phyloP scores from a whole-genome alignment of 2,329 filamentous ascomycete species.

The Fusarium brachygibbosum region DNA sequence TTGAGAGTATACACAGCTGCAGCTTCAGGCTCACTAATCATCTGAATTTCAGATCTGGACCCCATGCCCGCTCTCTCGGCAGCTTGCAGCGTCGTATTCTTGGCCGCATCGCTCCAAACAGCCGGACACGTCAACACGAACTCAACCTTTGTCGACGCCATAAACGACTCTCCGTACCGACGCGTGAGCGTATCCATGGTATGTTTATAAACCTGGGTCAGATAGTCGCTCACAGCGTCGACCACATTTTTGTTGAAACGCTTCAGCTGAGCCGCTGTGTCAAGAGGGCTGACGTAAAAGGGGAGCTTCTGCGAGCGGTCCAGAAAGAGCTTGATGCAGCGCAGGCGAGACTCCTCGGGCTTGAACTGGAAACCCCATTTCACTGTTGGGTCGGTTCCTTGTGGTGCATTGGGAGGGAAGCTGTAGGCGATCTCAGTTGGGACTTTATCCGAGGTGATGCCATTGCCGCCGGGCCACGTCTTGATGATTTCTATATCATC shows the following conservation, averaged over 20 bases:
- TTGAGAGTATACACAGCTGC: conserved; percentile 85
- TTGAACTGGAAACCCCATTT: conserved; percentile 90
- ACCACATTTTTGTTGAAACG: conserved; percentile 81
- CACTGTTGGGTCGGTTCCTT: conserved; percentile 62
- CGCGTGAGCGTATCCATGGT: conserved; percentile 82
- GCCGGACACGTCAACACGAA: conserved; percentile 87
- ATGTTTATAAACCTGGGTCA: conserved; percentile 81
- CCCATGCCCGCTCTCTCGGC: conserved; percentile 86
- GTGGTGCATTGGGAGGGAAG: conserved; percentile 48
- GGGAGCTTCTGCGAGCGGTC: conserved; percentile 85
- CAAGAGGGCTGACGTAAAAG: conserved; percentile 82
- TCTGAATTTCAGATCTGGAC: conserved; percentile 75
- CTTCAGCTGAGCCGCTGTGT: conserved; percentile 82
- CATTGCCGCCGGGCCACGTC: conserved; percentile 85
- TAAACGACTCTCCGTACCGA: conserved; percentile 83
- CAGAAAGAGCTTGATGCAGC: conserved; percentile 87
- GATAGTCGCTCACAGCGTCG: conserved; percentile 83
- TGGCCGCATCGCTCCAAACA: conserved; percentile 88
- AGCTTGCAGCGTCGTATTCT: conserved; percentile 83
- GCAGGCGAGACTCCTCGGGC: conserved; percentile 79
- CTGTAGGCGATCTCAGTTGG: conserved; percentile 82
- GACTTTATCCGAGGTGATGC: conserved; percentile 90
- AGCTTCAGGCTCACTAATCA: conserved; percentile 85
- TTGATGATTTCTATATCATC: conserved; percentile 89
- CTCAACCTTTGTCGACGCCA: conserved; percentile 80